A percentile compares a stretch with the other conserved stretches of the same genome.
These are phyloP conservation scores for Staphylotrichum tortipilum DNA, from an alignment of 495 filamentous ascomycete genomes.

Conservation along the genomic window DNA sequence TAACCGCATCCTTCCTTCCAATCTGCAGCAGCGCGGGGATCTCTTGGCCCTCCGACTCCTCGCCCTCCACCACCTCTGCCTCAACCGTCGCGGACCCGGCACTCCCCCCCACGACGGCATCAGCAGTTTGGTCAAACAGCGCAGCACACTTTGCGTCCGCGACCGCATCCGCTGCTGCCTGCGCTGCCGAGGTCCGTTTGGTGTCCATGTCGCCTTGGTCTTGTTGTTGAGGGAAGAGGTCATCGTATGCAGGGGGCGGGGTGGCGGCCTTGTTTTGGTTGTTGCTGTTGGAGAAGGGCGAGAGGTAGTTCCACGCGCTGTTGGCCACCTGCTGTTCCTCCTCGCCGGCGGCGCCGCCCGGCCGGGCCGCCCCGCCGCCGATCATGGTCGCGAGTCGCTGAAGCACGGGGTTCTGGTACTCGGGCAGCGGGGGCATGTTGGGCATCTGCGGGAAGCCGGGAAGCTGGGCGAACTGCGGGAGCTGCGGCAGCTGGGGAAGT, in stretches of 20 bases:
- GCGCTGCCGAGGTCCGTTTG: constrained; percentile 53
- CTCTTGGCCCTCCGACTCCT: constrained; percentile 7
- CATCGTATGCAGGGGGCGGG: constrained; percentile 70
- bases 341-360: no score
- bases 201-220: constrained; percentile 29
- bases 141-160: constrained; percentile 60
- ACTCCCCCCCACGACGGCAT: no score
- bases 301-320: constrained; percentile 62
- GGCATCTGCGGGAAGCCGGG: constrained; percentile 25
- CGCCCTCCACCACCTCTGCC: constrained; percentile 14
- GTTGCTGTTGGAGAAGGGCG: constrained; percentile 39
- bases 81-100: constrained; percentile 1
- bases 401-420: constrained; percentile 60
- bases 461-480: constrained; percentile 16
- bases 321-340: constrained; percentile 41
- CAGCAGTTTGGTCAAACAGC: constrained; percentile 44
- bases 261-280: constrained; percentile 23
- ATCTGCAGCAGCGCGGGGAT: constrained; percentile 43
- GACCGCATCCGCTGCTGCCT: constrained; percentile 55
- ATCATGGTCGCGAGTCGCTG: constrained; percentile 65
- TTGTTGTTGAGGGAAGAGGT: constrained; percentile 54
- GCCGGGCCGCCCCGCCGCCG: no score
- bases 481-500: constrained; percentile 26
- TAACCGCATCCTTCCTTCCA: constrained; percentile 45
- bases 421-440: constrained; percentile 52